Percentiles rank a stretch among this genome's conserved stretches.
These are phyloP conservation scores for Dryadomyces quercus-mongolicae DNA, from an alignment of 2,329 filamentous ascomycete genomes.

Conservation along the genomic window DNA sequence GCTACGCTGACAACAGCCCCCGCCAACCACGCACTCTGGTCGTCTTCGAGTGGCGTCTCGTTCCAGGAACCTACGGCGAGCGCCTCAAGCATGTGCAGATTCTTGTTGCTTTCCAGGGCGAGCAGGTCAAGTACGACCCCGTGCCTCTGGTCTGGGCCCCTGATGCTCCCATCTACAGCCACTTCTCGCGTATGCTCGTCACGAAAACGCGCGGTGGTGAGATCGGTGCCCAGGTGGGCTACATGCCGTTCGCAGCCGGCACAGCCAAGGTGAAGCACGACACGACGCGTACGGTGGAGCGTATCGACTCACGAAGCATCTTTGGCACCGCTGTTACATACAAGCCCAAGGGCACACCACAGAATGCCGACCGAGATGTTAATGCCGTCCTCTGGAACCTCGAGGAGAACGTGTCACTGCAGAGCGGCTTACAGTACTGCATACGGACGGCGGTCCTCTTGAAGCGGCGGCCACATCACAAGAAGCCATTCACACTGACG, in stretches of 20 bases:
- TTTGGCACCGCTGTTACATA: background rate
- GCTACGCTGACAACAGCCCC: background rate
- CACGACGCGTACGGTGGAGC: background rate
- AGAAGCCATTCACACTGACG: background rate
- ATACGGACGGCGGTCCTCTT: background rate
- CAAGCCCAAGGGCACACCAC: background rate
- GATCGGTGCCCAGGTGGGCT: background rate
- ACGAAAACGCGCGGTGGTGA: background rate
- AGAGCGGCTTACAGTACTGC: background rate
- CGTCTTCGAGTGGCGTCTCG: constrained; percentile 1
- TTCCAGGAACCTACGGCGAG: background rate
- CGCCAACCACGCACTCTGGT: background rate
- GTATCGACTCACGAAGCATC: background rate
- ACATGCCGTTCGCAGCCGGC: background rate
- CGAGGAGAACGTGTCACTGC: background rate
- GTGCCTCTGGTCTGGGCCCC: background rate
- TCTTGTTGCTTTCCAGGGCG: background rate
- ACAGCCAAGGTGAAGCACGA: background rate
- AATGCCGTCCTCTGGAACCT: background rate
- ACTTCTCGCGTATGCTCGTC: background rate
- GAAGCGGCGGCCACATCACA: background rate
- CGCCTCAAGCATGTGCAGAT: background rate
- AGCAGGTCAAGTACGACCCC: background rate
- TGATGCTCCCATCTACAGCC: background rate
- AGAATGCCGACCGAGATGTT: background rate